Conservation (phyloP, 306 rosid species). For the Myrica gale region DNA sequence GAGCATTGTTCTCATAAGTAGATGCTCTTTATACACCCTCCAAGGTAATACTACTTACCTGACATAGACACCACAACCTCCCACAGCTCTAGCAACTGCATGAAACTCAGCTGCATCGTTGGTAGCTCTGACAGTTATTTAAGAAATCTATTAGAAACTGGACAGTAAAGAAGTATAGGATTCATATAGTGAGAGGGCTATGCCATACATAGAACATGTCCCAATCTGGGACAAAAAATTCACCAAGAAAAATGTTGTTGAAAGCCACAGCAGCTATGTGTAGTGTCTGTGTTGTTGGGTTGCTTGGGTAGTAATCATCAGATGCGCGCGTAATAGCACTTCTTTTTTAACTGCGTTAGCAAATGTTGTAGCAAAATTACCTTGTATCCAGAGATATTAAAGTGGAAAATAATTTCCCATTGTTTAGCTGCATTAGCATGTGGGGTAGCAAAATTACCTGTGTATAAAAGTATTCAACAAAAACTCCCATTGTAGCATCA, state of each 20-base stretch:
- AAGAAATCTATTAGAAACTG: slow-evolving; percentile 7
- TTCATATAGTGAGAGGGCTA: neutral
- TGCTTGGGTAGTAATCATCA: slow-evolving; percentile 44
- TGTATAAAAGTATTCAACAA: too few species aligned
- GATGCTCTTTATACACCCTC: neutral
- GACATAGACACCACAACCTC: slow-evolving; percentile 46
- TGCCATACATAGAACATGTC: slow-evolving; percentile 51
- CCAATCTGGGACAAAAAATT: slow-evolving; percentile 51
- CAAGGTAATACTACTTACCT: slow-evolving; percentile 24
- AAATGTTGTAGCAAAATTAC: neutral
- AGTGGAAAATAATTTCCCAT: neutral
- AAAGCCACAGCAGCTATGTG: slow-evolving; percentile 47
- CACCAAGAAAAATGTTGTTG: slow-evolving; percentile 51
- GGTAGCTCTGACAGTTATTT: slow-evolving; percentile 29
- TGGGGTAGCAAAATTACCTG: neutral
- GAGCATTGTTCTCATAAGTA: neutral
- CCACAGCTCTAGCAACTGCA: slow-evolving; percentile 46
- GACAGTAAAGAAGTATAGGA: neutral
- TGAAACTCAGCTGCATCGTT: slow-evolving; percentile 45
- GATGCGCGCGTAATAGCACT: slow-evolving; percentile 46
- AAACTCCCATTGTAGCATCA: too few species aligned
- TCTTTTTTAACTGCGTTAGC: slow-evolving; percentile 32
- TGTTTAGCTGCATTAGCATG: neutral
- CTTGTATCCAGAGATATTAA: neutral
- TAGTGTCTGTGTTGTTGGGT: slow-evolving; percentile 39